Percentiles rank a stretch among this genome's conserved stretches.
Conservation (phyloP, 2,329 filamentous ascomycete species). For the Fusarium sarcochroum region DNA sequence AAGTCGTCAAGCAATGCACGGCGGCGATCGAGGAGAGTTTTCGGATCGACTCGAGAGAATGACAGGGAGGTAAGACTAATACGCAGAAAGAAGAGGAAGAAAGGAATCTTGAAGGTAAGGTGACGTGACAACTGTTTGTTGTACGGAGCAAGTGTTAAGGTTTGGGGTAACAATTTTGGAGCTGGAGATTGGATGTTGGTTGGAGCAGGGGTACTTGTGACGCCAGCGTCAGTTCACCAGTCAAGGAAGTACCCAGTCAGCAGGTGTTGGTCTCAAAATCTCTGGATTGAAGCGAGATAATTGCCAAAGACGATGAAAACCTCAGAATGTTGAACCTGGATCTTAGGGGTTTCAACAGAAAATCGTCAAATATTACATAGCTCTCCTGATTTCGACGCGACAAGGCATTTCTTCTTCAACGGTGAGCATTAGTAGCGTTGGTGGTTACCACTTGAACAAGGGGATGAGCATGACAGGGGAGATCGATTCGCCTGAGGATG, state of each 20-base stretch:
- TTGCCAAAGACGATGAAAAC: background rate
- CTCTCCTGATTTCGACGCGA: background rate
- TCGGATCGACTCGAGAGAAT: conserved; percentile 5
- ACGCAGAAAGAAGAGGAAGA: conserved; percentile 21
- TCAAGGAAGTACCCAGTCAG: conserved; percentile 27
- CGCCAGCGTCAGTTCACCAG: conserved; percentile 12
- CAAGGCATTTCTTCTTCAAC: background rate
- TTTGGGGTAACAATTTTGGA: conserved; percentile 45
- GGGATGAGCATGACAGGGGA: conserved; percentile 29
- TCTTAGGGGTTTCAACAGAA: background rate
- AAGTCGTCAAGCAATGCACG: conserved; percentile 5
- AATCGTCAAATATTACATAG: too few relatives aligned
- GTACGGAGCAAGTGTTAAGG: conserved; percentile 41
- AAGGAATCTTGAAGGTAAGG: conserved; percentile 22
- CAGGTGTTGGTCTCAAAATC: background rate
- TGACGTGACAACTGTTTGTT: conserved; percentile 41
- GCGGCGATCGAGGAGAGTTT: background rate
- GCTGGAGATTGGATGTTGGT: conserved; percentile 35
- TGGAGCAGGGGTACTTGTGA: conserved; percentile 34
- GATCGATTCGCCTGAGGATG: conserved; percentile 32
- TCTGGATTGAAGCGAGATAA: background rate
- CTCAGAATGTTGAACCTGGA: background rate
- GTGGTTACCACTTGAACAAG: conserved; percentile 20
- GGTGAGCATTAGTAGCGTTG: conserved; percentile 1
- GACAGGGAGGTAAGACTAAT: conserved; percentile 21